Evolutionary conservation across 1,284 basidiomycete species (phyloP), one percentile per base, ranked within the genome.

Genomic region (Melampsora americana): DNA sequence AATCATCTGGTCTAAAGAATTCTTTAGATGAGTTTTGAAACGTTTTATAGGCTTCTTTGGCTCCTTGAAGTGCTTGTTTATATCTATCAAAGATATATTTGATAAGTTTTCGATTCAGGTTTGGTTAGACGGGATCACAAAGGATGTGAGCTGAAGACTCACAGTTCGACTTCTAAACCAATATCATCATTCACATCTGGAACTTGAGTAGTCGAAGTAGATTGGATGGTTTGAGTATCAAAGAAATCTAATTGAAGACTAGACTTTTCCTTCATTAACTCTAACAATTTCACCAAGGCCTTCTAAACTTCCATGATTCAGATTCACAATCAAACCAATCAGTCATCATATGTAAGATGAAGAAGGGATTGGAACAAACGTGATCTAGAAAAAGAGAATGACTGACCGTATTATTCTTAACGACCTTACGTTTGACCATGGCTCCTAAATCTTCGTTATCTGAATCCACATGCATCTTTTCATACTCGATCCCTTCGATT

Each of bases 1-100:
- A 99, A 85, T 99, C 96, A 0, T 87, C 80, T 0, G 95, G 95
- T n/a, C 96, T 90, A 12, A 91, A 90, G 84, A 97, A 99, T 60
- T 84, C 84, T 62, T 88, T 86, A 79, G 90, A 88, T 80, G 90
- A 89, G 44, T 86, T 84, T 53, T 64, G 44, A 64, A 92, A 92
- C 39, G 92, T 88, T 26, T 87, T 82, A 66, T 89, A 89, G 0
- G 93, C 94, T 53, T 87, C 84, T 66, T 90, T 87, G 12, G 92
- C 93, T 44, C 89, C 86, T 79, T 94, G 89, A 0, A 98, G 86
- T 0, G 95, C 93, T 83, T 98, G 92, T 83, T 97, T 96, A 86
- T 98, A 98, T 85, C 93, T 95, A 80, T 42, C 6, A 1, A 42
- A 12, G 12, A n/a, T n/a, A n/a, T n/a, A n/a, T n/a, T n/a, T n/a